These are phyloP conservation scores for Erodium texanum DNA, from an alignment of 441 rosid genomes.

Conservation along the genomic window DNA sequence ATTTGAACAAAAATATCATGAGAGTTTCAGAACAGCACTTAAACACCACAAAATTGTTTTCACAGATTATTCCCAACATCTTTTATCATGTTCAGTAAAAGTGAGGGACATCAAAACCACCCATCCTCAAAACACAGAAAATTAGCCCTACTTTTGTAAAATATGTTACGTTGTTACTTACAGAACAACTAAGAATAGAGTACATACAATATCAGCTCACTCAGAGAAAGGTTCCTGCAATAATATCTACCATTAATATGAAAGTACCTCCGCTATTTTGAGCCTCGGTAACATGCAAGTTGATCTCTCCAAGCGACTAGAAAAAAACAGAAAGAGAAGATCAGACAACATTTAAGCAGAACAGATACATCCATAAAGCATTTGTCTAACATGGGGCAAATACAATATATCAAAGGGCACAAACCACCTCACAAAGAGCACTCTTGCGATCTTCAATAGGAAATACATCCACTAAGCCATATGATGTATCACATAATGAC, in stretches of 20 bases:
- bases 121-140: neutral
- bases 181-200: neutral
- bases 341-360: conserved; percentile 6
- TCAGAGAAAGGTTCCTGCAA: neutral
- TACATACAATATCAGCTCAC: neutral
- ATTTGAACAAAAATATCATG: neutral
- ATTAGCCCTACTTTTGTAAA: neutral
- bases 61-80: neutral
- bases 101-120: too few species aligned
- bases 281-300: conserved; percentile 63
- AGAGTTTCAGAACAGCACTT: neutral
- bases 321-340: conserved; percentile 25
- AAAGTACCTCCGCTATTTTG: conserved; percentile 74
- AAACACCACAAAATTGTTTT: neutral
- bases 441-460: conserved; percentile 93
- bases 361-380: conserved; percentile 13
- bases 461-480: conserved; percentile 88
- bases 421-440: conserved; percentile 82
- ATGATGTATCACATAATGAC: conserved; percentile 88
- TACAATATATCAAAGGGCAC: conserved; percentile 11
- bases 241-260: conserved; percentile 17
- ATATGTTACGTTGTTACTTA: too few species aligned
- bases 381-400: neutral
- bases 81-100: too few species aligned
- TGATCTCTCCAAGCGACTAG: conserved; percentile 92